Conservation (phyloP, 208 protist genomes). For the Angomonas desouzai region DNA sequence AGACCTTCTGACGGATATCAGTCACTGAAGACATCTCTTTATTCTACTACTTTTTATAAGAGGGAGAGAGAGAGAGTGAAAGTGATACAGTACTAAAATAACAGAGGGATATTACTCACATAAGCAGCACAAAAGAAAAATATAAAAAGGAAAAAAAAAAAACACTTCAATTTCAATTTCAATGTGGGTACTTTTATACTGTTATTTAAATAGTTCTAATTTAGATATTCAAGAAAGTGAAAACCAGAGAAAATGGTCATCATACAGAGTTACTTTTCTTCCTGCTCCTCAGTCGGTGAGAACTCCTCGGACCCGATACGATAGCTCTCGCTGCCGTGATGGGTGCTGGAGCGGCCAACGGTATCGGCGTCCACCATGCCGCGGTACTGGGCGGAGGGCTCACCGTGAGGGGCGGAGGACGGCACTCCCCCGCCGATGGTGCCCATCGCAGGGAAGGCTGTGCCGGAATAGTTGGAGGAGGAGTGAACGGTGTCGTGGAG, state of each 20-base stretch:
- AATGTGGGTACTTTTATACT: too few species aligned
- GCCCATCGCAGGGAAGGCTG: constrained; percentile 8
- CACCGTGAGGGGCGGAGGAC: neutral
- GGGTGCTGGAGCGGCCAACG: constrained; percentile 23
- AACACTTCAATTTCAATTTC: neutral
- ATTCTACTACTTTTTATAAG: neutral
- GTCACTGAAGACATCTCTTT: constrained; percentile 10
- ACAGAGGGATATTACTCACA: too few species aligned
- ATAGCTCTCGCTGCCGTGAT: constrained; percentile 10
- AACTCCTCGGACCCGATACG: constrained; percentile 32
- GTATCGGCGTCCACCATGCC: constrained; percentile 18
- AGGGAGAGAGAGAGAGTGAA: constrained; percentile 10
- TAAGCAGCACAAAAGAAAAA: neutral
- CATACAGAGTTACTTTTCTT: constrained; percentile 23
- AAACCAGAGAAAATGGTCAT: neutral
- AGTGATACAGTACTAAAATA: too few species aligned
- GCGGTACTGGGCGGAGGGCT: constrained; percentile 12
- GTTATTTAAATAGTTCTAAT: constrained; percentile 1
- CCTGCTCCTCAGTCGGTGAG: constrained; percentile 47
- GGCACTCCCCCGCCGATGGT: constrained; percentile 17
- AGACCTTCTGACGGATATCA: constrained; percentile 79
- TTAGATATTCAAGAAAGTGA: constrained; percentile 6
- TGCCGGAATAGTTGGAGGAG: constrained; percentile 20
- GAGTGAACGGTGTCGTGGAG: constrained; percentile 20
- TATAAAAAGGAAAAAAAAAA: constrained; percentile 11